Evolutionary conservation across 441 rosid species (phyloP), one percentile per base, ranked within the genome.

Genomic region (Rhodomyrtus psidioides): DNA sequence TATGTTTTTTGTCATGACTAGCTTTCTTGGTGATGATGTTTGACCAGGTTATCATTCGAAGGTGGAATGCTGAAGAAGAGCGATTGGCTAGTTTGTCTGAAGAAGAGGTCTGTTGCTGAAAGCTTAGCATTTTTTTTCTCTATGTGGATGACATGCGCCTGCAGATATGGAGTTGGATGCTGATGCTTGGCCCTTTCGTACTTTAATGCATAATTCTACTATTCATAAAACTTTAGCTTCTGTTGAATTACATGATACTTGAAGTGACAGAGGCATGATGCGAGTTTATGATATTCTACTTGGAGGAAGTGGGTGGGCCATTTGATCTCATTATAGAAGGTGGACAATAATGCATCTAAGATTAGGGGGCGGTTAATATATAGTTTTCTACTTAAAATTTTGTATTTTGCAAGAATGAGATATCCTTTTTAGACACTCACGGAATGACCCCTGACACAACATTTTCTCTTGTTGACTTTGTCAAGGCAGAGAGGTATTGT

Each of bases 41-140:
- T 87, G 62, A 82, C 81, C 88, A 97, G 99, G 98, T 95, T 85
- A 90, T 96, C 91, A 93, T 96, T 86, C 94, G 95, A 39, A 90
- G 86, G 82, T 97, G 99, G 98, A 89, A 93, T 86, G 94, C 87
- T 83, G 94, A 92, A 86, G 97, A 96, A 53, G 98, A 95, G 83
- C 85, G 91, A 26, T 85, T 97, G 82, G 91, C 89, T 84, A 92
- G 88, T 88, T 88, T 95, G 42, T 84, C 93, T 9, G 98, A 93
- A 89, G 98, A 97, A 88, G 99, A 97, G 98, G 99, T 95, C 85
- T 88, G 91, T 85, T 17, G 58, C 44, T 1, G 6, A 28, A 19
- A 39, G 55, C 83, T 82, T 9, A 27, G n/a, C 44, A 23, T 53
- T 17, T 53, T 28, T 51, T 19, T 19, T 28, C n/a, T 56, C 65